Base-by-base conservation (phyloP, 495 filamentous ascomycete species). In the Melanomma pulvis-pyrius region DNA sequence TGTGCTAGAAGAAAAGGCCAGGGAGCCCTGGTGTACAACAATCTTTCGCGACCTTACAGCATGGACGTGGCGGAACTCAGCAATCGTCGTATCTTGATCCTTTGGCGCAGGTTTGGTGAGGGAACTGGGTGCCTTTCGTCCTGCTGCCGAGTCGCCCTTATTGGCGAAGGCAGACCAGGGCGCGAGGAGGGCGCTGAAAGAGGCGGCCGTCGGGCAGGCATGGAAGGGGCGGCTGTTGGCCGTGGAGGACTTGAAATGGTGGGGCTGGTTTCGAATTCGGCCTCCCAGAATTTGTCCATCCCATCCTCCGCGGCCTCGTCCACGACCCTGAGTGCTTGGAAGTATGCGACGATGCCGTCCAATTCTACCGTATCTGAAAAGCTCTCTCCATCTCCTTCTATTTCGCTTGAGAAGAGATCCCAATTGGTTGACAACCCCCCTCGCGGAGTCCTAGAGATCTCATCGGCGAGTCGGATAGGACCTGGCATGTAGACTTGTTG, bases 281-380 rank as follows among this genome's bases (percentile, higher is more conserved):
- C 49, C 25, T 57, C 60, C 68, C 63, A 71, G 47, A 48, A 71
- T 26, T 46, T 59, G 28, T 71, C 68, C 53, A 63, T 9, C 26
- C 63, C 52, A 11, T 36, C 34, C 41, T 71, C 63, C 1, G 13
- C 39, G n/a, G 54, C 24, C 34, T 13, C 21, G 2, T 54, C 52
- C 5, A 60, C 25, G 5, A 63, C 28, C 26, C 39, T 59, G 24
- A 71, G 39, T 4, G 29, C 34, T 1, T 39, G 25, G 36, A 71
- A 71, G 29, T 59, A 64, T 24, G 21, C 15, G 11, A 64, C 59
- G 12, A 63, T 63, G 11, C 49, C 49, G 25, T 67, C 68, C 26
- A 67, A 25, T 15, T 46, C 63, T 19, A 30, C 59, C 29, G 32
- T 25, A 50, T 71, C 63, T 21, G 68, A 70, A 11, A 48, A 19